Evolutionary conservation across 2,329 filamentous ascomycete genomes (phyloP), one percentile per base, ranked within the genome.

Genomic region (Pezicula carpinea): DNA sequence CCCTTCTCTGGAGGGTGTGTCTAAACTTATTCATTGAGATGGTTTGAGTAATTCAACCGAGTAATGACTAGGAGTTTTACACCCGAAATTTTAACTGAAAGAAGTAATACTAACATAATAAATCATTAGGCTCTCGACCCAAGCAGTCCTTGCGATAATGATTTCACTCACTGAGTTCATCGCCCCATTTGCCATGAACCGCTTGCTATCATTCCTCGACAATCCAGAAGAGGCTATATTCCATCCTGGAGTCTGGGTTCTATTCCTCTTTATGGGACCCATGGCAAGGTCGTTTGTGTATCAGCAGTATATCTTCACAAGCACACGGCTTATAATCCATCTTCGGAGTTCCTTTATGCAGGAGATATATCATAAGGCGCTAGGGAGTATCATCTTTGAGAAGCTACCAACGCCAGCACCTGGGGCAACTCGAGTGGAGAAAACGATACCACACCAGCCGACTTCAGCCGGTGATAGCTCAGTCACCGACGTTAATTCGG

Each of bases 221-320:
- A 57, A 69, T 23, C 74, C 75, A 1, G 59, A 62, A 13, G 48
- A 49, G n/a, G 69, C 75, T n/a, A 56, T 60, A 15, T 66, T 76
- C 22, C 68, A 68, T 21, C 75, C 77, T 2, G 73, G 70, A 65
- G 55, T 77, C 39, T 81, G 77, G 77, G 62, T 82, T 7, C 51
- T 72, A 2, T 66, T 80, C 29, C 66, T 80, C 49, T 79, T 80
- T 47, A 45, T 70, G 32, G 77, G 77, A 0, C 76, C 75, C 1
- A 53, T 72, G 34, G 57, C 64, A 3, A 71, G 73, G 13, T 76
- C 78, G 3, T 53, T 79, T 36, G 60, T 68, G 45, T 77, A 73
- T 51, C 76, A 82, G 57, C 75, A 76, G 53, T 81, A 81, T 57
- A 68, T 80, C 29, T 81, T 80, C 54, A 75, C 66, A 2, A 76